Conservation (phyloP, 164 flowering plant genomes). For the Piper betle region DNA sequence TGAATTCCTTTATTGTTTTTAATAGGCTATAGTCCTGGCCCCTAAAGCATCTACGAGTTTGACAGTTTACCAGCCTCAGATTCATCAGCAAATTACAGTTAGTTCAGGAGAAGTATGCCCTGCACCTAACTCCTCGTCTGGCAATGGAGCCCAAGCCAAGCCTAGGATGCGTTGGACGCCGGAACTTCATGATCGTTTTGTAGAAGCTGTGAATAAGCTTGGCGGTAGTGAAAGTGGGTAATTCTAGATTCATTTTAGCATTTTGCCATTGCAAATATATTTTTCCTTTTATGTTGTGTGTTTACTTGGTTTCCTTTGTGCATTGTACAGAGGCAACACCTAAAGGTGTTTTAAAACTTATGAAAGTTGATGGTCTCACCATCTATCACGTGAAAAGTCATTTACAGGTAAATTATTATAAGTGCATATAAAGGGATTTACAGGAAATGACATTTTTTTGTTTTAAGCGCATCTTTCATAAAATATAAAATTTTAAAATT, state of each 20-base stretch:
- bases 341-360: slow-evolving; percentile 80
- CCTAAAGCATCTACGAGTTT: slow-evolving; percentile 23
- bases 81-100: slow-evolving; percentile 34
- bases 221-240: slow-evolving; percentile 93
- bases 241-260: not conserved
- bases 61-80: slow-evolving; percentile 30
- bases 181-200: slow-evolving; percentile 93
- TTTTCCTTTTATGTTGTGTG: not conserved
- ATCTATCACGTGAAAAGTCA: slow-evolving; percentile 97
- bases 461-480: slow-evolving; percentile 5
- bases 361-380: slow-evolving; percentile 88
- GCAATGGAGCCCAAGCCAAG: slow-evolving; percentile 40
- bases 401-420: slow-evolving; percentile 48
- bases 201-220: slow-evolving; percentile 84
- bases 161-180: slow-evolving; percentile 99
- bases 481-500: not conserved
- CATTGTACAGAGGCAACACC: slow-evolving; percentile 79
- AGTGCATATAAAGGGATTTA: not conserved
- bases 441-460: not conserved
- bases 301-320: not conserved
- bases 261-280: not conserved
- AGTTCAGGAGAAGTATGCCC: slow-evolving; percentile 35
- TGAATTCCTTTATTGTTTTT: not conserved
- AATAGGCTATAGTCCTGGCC: slow-evolving; percentile 30
- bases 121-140: slow-evolving; percentile 29